Evolutionary conservation across 208 protist genomes (phyloP).

Genomic region (Leishmania major): DNA sequence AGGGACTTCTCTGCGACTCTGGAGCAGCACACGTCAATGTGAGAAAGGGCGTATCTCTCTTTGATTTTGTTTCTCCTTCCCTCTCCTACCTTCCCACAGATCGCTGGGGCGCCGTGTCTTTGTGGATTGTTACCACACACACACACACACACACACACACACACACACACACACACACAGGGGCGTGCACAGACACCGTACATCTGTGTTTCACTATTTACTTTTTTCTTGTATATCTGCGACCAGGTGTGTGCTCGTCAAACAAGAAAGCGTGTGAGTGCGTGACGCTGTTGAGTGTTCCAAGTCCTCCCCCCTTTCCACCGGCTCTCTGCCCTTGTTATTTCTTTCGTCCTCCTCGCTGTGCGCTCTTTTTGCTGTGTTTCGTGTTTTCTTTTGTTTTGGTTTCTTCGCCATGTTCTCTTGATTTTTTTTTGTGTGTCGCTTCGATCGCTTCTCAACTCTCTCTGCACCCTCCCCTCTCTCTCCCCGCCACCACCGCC

Average conservation of each 20-base stretch:
- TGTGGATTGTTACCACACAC: background rate
- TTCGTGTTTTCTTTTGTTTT: background rate
- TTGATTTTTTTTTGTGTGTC: background rate
- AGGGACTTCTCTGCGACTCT: background rate
- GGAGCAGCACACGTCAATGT: background rate
- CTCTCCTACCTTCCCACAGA: background rate
- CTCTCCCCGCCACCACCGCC: background rate
- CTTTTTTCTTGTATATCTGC: background rate
- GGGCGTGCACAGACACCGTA: background rate
- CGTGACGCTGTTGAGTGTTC: background rate
- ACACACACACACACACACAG: conserved; percentile 1
- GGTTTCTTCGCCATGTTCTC: background rate
- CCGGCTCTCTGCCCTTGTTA: background rate
- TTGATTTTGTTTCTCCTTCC: background rate
- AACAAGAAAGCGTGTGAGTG: background rate
- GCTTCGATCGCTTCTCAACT: background rate
- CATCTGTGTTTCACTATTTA: background rate
- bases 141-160: conserved; percentile 3
- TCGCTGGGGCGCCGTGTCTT: background rate
- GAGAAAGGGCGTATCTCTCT: background rate
- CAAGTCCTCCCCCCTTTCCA: background rate
- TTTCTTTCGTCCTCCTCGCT: background rate
- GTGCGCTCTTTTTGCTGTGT: background rate
- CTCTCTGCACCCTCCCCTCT: background rate
- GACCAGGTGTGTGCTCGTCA: background rate